phyloP scores from a whole-genome alignment of 257 asterid species.

The Primulina tabacum region DNA sequence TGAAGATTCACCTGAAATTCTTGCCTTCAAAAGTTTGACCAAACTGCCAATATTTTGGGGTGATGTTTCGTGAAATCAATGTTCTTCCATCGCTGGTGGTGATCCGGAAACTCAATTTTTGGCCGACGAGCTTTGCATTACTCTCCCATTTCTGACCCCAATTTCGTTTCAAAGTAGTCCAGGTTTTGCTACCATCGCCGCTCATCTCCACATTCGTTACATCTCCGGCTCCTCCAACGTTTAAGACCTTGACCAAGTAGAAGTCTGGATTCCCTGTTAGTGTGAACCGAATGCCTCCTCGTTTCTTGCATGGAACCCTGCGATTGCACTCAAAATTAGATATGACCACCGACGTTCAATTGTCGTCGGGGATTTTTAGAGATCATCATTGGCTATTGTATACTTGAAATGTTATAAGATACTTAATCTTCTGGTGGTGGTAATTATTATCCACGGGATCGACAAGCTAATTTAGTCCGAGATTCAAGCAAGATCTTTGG shows the following conservation, averaged over 20 bases:
- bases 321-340: neutral
- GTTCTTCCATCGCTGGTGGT: constrained; percentile 42
- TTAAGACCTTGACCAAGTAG: constrained; percentile 39
- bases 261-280: constrained; percentile 40
- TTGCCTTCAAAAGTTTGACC: constrained; percentile 39
- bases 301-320: constrained; percentile 49
- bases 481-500: too few species aligned
- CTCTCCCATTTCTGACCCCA: constrained; percentile 50
- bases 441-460: too few species aligned
- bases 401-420: too few species aligned
- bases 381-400: too few species aligned
- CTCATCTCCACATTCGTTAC: constrained; percentile 34
- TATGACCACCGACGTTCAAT: too few species aligned
- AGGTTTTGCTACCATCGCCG: constrained; percentile 14
- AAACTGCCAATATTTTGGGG: constrained; percentile 41
- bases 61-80: constrained; percentile 15
- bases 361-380: too few species aligned
- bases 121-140: constrained; percentile 26
- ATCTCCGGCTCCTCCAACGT: constrained; percentile 53
- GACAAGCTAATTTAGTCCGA: too few species aligned
- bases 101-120: constrained; percentile 33
- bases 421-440: too few species aligned
- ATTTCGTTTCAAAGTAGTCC: constrained; percentile 35
- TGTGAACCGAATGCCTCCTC: constrained; percentile 44
- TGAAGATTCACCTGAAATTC: constrained; percentile 25